phyloP scores from a whole-genome alignment of 2,329 filamentous ascomycete genomes.

The Ascochyta koolunga region DNA sequence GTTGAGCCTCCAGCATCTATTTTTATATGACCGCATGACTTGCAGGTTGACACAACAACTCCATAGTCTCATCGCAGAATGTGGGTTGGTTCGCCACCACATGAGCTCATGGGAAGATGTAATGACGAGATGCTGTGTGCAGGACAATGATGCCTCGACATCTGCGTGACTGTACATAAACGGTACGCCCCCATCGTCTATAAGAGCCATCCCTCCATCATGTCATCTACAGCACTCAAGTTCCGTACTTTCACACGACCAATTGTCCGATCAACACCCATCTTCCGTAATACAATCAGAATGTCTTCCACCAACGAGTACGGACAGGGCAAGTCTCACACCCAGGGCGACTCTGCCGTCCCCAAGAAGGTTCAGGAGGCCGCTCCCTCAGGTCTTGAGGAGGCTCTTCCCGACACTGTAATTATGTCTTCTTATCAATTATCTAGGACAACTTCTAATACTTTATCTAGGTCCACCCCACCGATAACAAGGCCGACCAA shows the following conservation, averaged over 20 bases:
- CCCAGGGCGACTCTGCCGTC: constrained; percentile 48
- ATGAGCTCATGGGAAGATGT: constrained; percentile 3
- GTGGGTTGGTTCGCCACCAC: constrained; percentile 5
- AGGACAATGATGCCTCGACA: constrained; percentile 1
- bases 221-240: constrained; percentile 28
- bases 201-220: constrained; percentile 17
- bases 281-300: constrained; percentile 26
- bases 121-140: constrained; percentile 4
- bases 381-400: constrained; percentile 47
- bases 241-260: constrained; percentile 27
- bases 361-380: constrained; percentile 49
- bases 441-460: background rate
- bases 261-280: constrained; percentile 19
- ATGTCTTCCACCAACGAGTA: constrained; percentile 42
- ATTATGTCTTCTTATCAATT: background rate
- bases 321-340: constrained; percentile 53
- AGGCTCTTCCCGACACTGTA: constrained; percentile 48
- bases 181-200: constrained; percentile 6
- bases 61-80: constrained; percentile 1
- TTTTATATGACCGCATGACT: constrained; percentile 17
- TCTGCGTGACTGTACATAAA: constrained; percentile 10
- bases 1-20: background rate
- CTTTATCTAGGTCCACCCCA: constrained; percentile 44
- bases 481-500: constrained; percentile 43
- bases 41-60: constrained; percentile 1